These are phyloP conservation scores for Rhypophila decipiens DNA, from an alignment of 495 filamentous ascomycete species.

Conservation along the genomic window DNA sequence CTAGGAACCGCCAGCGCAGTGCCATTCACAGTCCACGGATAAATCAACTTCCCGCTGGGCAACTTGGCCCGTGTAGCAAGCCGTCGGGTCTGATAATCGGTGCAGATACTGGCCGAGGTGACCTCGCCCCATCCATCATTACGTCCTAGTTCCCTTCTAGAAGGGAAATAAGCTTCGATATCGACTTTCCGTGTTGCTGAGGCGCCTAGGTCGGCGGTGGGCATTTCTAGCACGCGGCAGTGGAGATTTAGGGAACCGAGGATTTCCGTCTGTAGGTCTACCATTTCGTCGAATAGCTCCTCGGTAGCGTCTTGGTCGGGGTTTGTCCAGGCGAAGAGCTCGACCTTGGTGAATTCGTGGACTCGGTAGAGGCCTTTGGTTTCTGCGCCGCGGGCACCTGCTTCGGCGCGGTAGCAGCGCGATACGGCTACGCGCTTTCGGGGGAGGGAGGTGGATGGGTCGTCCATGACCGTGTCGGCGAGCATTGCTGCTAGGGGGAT, in stretches of 20 bases:
- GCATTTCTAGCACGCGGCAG: constrained; percentile 90
- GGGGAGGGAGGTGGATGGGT: constrained; percentile 38
- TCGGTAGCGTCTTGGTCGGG: constrained; percentile 40
- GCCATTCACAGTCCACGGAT: constrained; percentile 86
- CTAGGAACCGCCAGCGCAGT: constrained; percentile 89
- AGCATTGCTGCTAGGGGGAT: constrained; percentile 91
- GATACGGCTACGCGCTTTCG: constrained; percentile 75
- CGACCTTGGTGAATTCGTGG: constrained; percentile 98
- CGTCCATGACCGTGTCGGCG: constrained; percentile 60
- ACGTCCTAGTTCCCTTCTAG: constrained; percentile 47
- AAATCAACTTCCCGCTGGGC: constrained; percentile 42
- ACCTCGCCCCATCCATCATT: constrained; percentile 92
- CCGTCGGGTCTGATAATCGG: constrained; percentile 85
- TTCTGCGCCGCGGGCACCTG: constrained; percentile 78
- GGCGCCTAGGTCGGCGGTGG: constrained; percentile 77
- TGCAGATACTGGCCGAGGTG: constrained; percentile 83
- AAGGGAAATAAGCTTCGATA: constrained; percentile 92
- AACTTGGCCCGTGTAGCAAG: constrained; percentile 62
- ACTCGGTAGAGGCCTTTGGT: constrained; percentile 95
- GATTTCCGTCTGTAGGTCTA: constrained; percentile 80
- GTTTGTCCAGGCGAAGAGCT: constrained; percentile 84
- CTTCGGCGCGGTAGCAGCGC: constrained; percentile 89
- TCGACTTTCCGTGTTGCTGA: constrained; percentile 80
- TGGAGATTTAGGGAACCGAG: constrained; percentile 69
- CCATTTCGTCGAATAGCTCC: constrained; percentile 71